These are phyloP conservation scores for Exophiala lecanii-corni DNA, from an alignment of 2,329 filamentous ascomycete species.

Conservation along the genomic window DNA sequence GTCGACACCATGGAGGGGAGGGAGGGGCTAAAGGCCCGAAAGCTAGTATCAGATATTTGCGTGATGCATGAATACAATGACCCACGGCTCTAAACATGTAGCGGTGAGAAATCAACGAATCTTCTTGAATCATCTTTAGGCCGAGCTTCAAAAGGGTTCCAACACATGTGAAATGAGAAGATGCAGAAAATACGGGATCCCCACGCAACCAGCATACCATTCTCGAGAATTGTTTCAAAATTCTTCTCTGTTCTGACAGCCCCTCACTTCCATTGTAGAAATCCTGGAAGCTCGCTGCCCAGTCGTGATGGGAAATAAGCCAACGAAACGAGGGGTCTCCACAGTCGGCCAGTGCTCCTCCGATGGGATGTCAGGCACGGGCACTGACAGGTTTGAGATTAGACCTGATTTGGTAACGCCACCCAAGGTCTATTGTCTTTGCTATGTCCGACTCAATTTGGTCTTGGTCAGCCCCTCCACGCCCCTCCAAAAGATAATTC, in stretches of 20 bases:
- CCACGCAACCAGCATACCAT: neutral
- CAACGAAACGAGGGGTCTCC: too few species aligned
- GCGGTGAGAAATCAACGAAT: conserved; percentile 11
- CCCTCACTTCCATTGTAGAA: neutral
- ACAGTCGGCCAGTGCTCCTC: neutral
- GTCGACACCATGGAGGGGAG: neutral
- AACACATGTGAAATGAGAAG: neutral
- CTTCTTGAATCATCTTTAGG: neutral
- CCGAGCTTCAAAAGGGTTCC: neutral
- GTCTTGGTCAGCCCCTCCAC: too few species aligned
- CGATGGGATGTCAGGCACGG: neutral
- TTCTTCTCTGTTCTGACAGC: neutral
- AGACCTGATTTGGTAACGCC: neutral
- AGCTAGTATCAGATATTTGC: neutral
- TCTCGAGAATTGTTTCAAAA: neutral
- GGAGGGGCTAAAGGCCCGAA: neutral
- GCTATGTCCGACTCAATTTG: too few species aligned
- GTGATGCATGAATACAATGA: conserved; percentile 14
- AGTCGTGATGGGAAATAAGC: too few species aligned
- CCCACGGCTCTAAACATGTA: conserved; percentile 13
- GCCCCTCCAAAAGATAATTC: too few species aligned
- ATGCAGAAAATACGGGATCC: conserved; percentile 1
- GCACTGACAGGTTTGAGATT: neutral
- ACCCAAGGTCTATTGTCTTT: too few species aligned
- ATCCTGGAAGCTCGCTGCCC: too few species aligned